Percentiles rank a stretch among this genome's conserved stretches.
Conservation (phyloP, 108 stramenopile genomes). For the Skeletonema marinoi region DNA sequence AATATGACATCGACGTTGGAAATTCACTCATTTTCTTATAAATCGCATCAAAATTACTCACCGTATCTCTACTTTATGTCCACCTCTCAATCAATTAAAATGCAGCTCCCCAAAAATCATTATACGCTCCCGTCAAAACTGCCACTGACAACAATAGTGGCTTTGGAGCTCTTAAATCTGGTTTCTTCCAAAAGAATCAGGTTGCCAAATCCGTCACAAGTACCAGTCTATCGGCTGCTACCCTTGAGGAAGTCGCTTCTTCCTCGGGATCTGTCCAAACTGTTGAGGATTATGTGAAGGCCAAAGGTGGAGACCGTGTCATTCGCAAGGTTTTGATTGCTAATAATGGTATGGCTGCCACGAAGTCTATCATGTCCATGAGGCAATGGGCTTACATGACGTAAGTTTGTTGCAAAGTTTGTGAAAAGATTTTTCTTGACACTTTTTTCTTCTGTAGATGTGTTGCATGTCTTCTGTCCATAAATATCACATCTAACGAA, state of each 20-base stretch:
- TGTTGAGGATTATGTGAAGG: conserved; percentile 89
- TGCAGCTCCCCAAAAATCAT: conserved; percentile 40
- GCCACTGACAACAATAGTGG: conserved; percentile 12
- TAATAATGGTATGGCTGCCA: conserved; percentile 99
- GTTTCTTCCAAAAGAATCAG: conserved; percentile 33
- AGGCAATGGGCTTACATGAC: conserved; percentile 97
- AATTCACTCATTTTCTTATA: neutral
- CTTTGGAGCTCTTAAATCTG: conserved; percentile 33
- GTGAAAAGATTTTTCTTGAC: neutral
- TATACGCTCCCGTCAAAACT: conserved; percentile 24
- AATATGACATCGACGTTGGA: neutral
- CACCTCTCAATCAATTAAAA: neutral
- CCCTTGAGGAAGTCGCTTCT: conserved; percentile 43
- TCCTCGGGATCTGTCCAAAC: conserved; percentile 35
- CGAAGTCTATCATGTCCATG: conserved; percentile 97
- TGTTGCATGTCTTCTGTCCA: neutral
- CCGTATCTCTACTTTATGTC: neutral
- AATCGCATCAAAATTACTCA: neutral
- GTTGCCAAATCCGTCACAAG: conserved; percentile 2
- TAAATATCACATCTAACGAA: neutral
- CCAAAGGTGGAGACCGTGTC: conserved; percentile 82
- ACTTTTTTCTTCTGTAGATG: neutral
- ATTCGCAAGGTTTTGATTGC: conserved; percentile 92
- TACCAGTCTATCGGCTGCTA: conserved; percentile 29
- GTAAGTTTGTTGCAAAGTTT: neutral